These are phyloP conservation scores for Penicillium nordicum DNA, from an alignment of 2,329 filamentous ascomycete genomes.

Conservation along the genomic window DNA sequence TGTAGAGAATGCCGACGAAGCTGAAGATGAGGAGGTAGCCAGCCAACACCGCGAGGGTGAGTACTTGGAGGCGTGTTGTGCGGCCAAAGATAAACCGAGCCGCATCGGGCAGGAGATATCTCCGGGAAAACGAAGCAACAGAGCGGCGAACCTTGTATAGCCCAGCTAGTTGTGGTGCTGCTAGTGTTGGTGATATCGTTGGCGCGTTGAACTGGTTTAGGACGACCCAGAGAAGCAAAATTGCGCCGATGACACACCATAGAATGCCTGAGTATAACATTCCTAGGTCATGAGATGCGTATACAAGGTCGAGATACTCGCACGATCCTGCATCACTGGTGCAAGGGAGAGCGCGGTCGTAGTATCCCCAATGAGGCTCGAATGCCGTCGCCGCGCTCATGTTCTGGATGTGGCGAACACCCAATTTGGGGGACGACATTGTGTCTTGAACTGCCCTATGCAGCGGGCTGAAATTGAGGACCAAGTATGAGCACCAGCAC, in stretches of 20 bases:
- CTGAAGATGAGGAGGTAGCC: constrained; percentile 65
- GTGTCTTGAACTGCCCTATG: neutral
- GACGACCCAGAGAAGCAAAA: constrained; percentile 45
- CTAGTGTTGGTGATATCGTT: constrained; percentile 1
- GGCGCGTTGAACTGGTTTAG: constrained; percentile 20
- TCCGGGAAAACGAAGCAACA: constrained; percentile 40
- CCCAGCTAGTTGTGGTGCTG: constrained; percentile 1
- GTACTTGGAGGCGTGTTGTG: constrained; percentile 65
- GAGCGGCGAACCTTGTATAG: constrained; percentile 11
- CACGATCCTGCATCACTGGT: constrained; percentile 57
- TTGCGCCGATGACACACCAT: constrained; percentile 52
- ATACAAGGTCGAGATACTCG: constrained; percentile 56
- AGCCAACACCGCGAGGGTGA: constrained; percentile 56
- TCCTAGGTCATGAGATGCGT: constrained; percentile 51
- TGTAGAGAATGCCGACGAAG: constrained; percentile 67
- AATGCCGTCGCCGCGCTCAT: constrained; percentile 38
- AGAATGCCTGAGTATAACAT: constrained; percentile 57
- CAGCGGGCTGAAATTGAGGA: neutral
- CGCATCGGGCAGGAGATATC: constrained; percentile 60
- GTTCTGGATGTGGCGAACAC: constrained; percentile 47
- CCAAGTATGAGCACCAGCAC: neutral
- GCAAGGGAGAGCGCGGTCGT: constrained; percentile 53
- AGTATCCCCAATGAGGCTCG: constrained; percentile 57
- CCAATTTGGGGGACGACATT: constrained; percentile 11
- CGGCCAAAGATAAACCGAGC: constrained; percentile 60